Evolutionary conservation across 352 stramenopile genomes (phyloP), one percentile per base, ranked within the genome.

Genomic region (Elongisporangium prolatum): DNA sequence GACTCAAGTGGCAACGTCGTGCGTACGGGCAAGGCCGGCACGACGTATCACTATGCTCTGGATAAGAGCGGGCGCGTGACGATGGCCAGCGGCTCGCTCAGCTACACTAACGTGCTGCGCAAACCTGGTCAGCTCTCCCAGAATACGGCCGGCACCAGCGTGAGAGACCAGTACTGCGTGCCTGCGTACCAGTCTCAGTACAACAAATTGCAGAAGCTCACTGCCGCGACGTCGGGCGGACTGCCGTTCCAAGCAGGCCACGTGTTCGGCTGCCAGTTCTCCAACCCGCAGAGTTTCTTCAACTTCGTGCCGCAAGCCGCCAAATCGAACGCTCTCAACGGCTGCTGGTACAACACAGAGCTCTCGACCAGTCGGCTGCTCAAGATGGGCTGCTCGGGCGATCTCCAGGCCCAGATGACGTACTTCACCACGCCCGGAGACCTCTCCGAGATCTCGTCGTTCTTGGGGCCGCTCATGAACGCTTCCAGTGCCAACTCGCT

Each of bases 261-360:
- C 38, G 25, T 72, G 22, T 44, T 72, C 4, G 68, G 64, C 50
- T 72, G 64, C 53, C 68, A 75, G 64, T 75, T 75, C 59, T 64
- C 64, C 14, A 72, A 72, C 53, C 64, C 68, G 44, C 68, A 70
- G 50, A 61, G 64, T 13, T 75, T 75, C 54, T 72, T 72, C 60
- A 75, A 75, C 58, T 75, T 75, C 24, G 68, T 67, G 38, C 68
- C 68, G 16, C 68, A 75, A 50, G 58, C 60, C 20, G 64, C 60
- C 28, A 72, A 63, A 51, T 75, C 68, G n/a, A 75, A 75, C 59
- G 56, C 60, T 9, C 56, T 55, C 57, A 75, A 75, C 50, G 68
- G 68, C 8, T 75, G 68, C 56, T 75, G 68, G 68, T 72, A 72
- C 60, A 75, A 72, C 55, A 58, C 68, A 16, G 68, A 75, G 56